phyloP scores from a whole-genome alignment of 495 filamentous ascomycete genomes.

The Penicillium goetzii region DNA sequence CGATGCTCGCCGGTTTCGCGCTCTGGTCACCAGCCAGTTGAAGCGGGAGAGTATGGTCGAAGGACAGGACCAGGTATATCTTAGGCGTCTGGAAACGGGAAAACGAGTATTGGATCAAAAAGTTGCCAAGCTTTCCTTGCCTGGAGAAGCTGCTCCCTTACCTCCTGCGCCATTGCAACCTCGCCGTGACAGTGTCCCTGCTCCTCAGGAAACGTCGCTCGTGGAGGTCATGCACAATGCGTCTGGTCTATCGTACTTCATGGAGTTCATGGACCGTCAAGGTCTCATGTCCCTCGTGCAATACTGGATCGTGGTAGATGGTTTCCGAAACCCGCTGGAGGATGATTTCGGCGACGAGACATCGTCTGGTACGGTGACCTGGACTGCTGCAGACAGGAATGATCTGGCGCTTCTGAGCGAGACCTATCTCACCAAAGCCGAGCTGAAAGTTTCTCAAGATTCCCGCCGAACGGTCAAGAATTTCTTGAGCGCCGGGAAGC shows the following conservation, averaged over 20 bases:
- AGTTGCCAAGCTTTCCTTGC: slow-evolving; percentile 78
- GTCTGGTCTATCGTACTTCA: slow-evolving; percentile 93
- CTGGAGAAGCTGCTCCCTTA: slow-evolving; percentile 51
- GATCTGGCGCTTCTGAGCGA: slow-evolving; percentile 91
- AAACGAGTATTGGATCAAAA: slow-evolving; percentile 89
- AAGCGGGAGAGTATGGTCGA: slow-evolving; percentile 81
- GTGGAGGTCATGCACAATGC: slow-evolving; percentile 84
- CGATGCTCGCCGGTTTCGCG: slow-evolving; percentile 88
- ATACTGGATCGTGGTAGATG: slow-evolving; percentile 98
- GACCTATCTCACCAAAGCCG: slow-evolving; percentile 79
- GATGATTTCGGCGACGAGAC: slow-evolving; percentile 78
- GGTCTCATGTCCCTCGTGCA: slow-evolving; percentile 87
- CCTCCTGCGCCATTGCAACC: slow-evolving; percentile 41
- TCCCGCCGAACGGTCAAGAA: slow-evolving; percentile 69
- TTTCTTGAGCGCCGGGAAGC: slow-evolving; percentile 76
- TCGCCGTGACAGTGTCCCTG: slow-evolving; percentile 49
- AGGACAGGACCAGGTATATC: slow-evolving; percentile 79
- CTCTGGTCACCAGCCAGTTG: slow-evolving; percentile 88
- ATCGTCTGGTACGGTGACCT: slow-evolving; percentile 63
- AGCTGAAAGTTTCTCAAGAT: slow-evolving; percentile 73
- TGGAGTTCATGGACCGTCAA: slow-evolving; percentile 98
- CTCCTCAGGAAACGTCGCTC: slow-evolving; percentile 70
- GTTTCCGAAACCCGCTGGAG: slow-evolving; percentile 93
- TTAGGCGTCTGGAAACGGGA: slow-evolving; percentile 87
- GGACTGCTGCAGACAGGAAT: slow-evolving; percentile 82